Conservation (phyloP, 257 asterid species). For the Scutellaria minor region DNA sequence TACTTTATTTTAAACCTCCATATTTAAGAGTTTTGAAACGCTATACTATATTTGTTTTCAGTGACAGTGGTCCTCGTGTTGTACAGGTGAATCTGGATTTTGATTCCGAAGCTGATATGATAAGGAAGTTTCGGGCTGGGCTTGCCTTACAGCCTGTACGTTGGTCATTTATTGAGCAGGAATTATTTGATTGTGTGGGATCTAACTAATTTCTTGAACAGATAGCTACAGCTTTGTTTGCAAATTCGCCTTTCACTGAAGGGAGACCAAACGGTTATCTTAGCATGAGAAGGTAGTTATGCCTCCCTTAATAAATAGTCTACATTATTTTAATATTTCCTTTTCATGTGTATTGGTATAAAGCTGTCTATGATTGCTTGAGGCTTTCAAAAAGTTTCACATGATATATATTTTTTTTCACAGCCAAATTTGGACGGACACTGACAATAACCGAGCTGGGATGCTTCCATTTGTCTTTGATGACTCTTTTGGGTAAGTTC, state of each 20-base stretch:
- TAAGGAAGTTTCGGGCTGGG: conserved; percentile 93
- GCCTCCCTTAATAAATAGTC: conserved; percentile 19
- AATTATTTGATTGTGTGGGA: conserved; percentile 28
- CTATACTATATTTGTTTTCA: conserved; percentile 21
- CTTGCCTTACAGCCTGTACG: conserved; percentile 97
- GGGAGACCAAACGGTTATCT: conserved; percentile 95
- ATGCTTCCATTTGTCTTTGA: conserved; percentile 99
- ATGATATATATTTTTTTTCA: conserved; percentile 28
- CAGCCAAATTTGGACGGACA: conserved; percentile 99
- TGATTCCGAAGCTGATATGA: conserved; percentile 95
- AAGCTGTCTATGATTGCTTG: conserved; percentile 31
- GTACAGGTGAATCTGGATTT: conserved; percentile 95
- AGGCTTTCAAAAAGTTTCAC: conserved; percentile 26
- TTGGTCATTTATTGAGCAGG: conserved; percentile 28
- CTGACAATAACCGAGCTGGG: conserved; percentile 91
- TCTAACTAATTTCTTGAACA: conserved; percentile 54
- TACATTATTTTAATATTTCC: conserved; percentile 26
- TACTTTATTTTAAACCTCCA: conserved; percentile 1
- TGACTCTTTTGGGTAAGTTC: conserved; percentile 90
- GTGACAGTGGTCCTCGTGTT: conserved; percentile 30
- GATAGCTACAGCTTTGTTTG: conserved; percentile 98
- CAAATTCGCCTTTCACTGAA: conserved; percentile 96
- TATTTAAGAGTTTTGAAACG: conserved; percentile 11
- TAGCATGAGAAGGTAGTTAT: conserved; percentile 91
- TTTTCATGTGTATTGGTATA: conserved; percentile 15